Evolutionary conservation across 2,329 filamentous ascomycete species (phyloP), one percentile per base, ranked within the genome.

Genomic region (Byssothecium circinans): DNA sequence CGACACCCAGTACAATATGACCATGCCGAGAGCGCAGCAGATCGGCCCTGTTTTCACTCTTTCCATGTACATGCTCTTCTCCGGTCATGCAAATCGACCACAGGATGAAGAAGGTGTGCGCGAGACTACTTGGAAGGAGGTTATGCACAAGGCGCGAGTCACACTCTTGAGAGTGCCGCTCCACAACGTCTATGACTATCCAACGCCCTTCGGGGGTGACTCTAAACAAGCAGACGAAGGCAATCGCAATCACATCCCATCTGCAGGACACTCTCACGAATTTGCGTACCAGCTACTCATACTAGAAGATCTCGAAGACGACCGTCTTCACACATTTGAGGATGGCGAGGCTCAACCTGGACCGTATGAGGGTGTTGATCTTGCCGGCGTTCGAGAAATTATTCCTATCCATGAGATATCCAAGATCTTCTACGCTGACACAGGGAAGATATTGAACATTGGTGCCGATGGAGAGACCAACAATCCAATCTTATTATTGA

Each of bases 51-150:
- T 85, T 0, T 97, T 96, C 62, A 87, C 83, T 0, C 71, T 97
- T 7, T 95, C 91, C 0, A 75, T 97, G 57, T 99, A 97, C 70
- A 96, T 97, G 91, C 80, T 97, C 0, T 99, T 97, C 62, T 79
- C 86, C 2, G 88, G 90, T 1, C 91, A 97, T 69, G 76, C 85
- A 3, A 75, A 76, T 35, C 73, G 81, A 32, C 74, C 78, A 2
- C 77, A 80, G 15, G 75, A 81, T 58, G 72, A 83, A 71, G 71
- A 83, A 67, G 72, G 81, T 60, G 59, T 85, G 56, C 66, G 87
- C 73, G 71, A 85, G 73, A 77, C 90, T 0, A 87, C 91, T 0
- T 97, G 94, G 94, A 94, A 97, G 67, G 92, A 99, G 68, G 91
- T 95, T 33, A 86, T 96, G 51, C 91, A 97, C 74, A 99, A 97